Conservation (phyloP, 805 yeast species). For the Candida qinlingensis region DNA sequence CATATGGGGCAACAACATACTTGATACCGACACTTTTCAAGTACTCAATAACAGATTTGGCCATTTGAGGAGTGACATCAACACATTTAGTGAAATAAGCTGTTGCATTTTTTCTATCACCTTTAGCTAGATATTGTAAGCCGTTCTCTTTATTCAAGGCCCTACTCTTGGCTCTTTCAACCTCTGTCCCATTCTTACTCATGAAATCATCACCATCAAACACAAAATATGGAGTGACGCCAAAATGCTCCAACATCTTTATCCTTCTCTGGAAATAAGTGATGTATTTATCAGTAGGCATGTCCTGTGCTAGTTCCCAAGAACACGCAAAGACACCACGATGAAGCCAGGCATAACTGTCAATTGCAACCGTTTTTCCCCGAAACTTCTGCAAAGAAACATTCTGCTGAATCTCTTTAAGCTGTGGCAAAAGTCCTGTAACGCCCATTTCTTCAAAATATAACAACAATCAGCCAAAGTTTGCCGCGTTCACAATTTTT, state of each 20-base stretch:
- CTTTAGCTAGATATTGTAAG: conserved; percentile 40
- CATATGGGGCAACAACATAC: conserved; percentile 94
- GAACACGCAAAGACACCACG: conserved; percentile 81
- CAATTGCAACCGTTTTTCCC: conserved; percentile 85
- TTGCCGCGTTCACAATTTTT: too few relatives aligned
- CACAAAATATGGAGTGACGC: conserved; percentile 79
- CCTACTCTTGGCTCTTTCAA: conserved; percentile 54
- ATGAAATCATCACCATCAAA: conserved; percentile 91
- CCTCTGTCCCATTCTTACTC: conserved; percentile 69
- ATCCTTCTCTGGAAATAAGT: conserved; percentile 65
- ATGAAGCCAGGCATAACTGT: conserved; percentile 96
- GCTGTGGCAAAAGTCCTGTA: conserved; percentile 70
- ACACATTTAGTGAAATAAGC: conserved; percentile 73
- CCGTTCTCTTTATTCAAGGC: conserved; percentile 55
- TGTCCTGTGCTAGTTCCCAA: conserved; percentile 65
- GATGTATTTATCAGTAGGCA: conserved; percentile 68
- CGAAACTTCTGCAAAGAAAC: conserved; percentile 53
- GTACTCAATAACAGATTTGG: conserved; percentile 73
- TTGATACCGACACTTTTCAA: conserved; percentile 52
- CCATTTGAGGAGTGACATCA: conserved; percentile 87
- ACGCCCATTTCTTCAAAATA: conserved; percentile 58
- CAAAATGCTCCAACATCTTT: conserved; percentile 55
- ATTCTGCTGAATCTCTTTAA: conserved; percentile 66
- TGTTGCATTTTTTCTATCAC: conserved; percentile 57
- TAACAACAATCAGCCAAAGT: background rate